A percentile compares a stretch with the other conserved stretches of the same genome.
Evolutionary conservation across 2,329 filamentous ascomycete species (phyloP).

Genomic region (Saccharata proteae): DNA sequence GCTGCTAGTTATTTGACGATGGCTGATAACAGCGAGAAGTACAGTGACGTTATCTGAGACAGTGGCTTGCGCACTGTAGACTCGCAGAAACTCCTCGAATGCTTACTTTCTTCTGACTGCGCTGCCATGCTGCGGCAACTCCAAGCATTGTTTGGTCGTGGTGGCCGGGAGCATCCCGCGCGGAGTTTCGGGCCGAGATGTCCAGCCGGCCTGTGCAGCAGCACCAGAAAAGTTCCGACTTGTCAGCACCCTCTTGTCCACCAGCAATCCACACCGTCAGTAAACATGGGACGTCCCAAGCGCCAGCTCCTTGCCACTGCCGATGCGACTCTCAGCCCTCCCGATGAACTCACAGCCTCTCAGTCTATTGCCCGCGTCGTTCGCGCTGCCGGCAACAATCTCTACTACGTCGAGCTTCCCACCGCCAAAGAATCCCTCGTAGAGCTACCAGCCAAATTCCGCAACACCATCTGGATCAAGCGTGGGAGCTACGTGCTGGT

Average conservation of each 20-base stretch:
- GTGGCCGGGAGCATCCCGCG: too few relatives aligned
- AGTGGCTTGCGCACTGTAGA: too few relatives aligned
- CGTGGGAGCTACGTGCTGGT: conserved; percentile 78
- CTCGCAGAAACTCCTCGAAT: too few relatives aligned
- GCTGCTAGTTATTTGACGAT: too few relatives aligned
- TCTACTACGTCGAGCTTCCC: conserved; percentile 69
- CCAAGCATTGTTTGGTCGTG: too few relatives aligned
- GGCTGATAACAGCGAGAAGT: too few relatives aligned
- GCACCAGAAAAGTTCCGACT: too few relatives aligned
- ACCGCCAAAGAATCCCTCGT: conserved; percentile 52
- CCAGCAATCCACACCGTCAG: background rate
- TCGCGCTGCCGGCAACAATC: conserved; percentile 76
- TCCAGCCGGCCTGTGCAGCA: too few relatives aligned
- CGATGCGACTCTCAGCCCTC: conserved; percentile 53
- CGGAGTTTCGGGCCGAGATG: too few relatives aligned
- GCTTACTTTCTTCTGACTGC: too few relatives aligned
- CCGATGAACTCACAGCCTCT: conserved; percentile 38
- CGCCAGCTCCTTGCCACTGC: conserved; percentile 67
- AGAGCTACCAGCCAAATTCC: conserved; percentile 74
- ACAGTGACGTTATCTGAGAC: too few relatives aligned
- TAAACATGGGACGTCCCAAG: conserved; percentile 60
- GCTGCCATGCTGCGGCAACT: too few relatives aligned
- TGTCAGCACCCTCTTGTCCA: background rate
- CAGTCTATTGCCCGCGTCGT: conserved; percentile 64
- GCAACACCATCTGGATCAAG: conserved; percentile 88